phyloP scores from a whole-genome alignment of 129 eudicot genomes.

The Gnaphalium uliginosum region DNA sequence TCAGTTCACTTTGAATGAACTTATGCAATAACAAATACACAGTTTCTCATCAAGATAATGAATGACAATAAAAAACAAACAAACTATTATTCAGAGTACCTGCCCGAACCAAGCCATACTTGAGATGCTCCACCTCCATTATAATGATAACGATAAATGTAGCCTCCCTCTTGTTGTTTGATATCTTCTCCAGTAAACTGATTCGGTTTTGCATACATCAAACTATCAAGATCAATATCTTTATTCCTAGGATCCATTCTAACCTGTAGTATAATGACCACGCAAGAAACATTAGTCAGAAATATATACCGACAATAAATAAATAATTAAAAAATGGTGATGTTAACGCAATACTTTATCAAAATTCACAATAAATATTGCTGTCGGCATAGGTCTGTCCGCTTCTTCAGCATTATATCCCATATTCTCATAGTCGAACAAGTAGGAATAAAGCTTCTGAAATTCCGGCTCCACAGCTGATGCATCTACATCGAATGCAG shows the following conservation, averaged over 20 bases:
- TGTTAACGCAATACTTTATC: constrained; percentile 66
- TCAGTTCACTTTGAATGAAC: not conserved
- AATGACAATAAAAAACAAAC: not conserved
- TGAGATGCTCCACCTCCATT: constrained; percentile 99
- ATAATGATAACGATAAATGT: constrained; percentile 86
- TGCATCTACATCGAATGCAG: constrained; percentile 92
- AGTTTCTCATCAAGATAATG: not conserved
- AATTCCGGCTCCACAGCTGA: constrained; percentile 84
- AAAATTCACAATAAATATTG: constrained; percentile 87
- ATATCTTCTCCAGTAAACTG: constrained; percentile 73
- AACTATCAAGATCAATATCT: constrained; percentile 73
- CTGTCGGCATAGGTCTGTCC: constrained; percentile 83
- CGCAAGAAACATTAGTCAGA: constrained; percentile 5
- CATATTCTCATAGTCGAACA: constrained; percentile 69
- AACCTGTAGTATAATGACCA: constrained; percentile 54
- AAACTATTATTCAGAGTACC: constrained; percentile 43
- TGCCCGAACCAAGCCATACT: constrained; percentile 96
- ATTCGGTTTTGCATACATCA: constrained; percentile 56
- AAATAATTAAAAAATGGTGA: constrained; percentile 11
- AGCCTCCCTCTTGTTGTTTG: constrained; percentile 92
- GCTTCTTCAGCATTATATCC: constrained; percentile 58
- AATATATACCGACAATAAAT: not conserved
- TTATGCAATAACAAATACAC: not conserved
- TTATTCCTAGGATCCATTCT: constrained; percentile 95
- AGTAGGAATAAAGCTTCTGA: constrained; percentile 76